phyloP scores from a whole-genome alignment of 164 flowering plant species.

The Tinospora cordifolia region DNA sequence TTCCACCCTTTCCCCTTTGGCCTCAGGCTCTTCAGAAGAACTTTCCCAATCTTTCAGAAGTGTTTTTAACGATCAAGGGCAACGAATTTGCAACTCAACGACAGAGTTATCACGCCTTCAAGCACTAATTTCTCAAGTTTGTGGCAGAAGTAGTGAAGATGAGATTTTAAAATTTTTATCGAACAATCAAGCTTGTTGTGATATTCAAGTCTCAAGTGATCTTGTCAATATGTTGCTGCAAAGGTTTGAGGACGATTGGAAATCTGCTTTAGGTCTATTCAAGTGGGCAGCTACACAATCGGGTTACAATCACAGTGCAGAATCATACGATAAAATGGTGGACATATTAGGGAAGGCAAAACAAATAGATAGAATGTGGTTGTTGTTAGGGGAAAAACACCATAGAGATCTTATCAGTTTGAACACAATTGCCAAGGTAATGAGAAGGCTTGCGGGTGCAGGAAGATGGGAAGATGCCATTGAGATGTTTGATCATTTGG shows the following conservation, averaged over 20 bases:
- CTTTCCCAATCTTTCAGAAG: slow-evolving; percentile 3
- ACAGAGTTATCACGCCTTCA: slow-evolving; percentile 23
- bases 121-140: slow-evolving; percentile 28
- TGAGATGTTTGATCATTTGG: slow-evolving; percentile 22
- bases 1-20: slow-evolving; percentile 11
- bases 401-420: slow-evolving; percentile 28
- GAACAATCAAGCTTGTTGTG: slow-evolving; percentile 26
- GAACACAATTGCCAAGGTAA: slow-evolving; percentile 51
- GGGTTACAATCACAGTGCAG: slow-evolving; percentile 34
- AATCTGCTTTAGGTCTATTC: slow-evolving; percentile 61
- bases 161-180: slow-evolving; percentile 41
- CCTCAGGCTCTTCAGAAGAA: neutral
- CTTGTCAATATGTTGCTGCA: slow-evolving; percentile 42
- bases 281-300: slow-evolving; percentile 49
- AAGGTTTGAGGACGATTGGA: slow-evolving; percentile 70
- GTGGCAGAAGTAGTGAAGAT: slow-evolving; percentile 27
- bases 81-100: neutral
- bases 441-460: slow-evolving; percentile 82
- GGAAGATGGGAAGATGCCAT: slow-evolving; percentile 59
- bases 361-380: slow-evolving; percentile 53
- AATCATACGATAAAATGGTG: slow-evolving; percentile 49
- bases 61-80: slow-evolving; percentile 11
- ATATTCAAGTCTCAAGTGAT: slow-evolving; percentile 24
- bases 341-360: slow-evolving; percentile 67
- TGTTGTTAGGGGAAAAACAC: slow-evolving; percentile 44